These are phyloP conservation scores for Lecanoromycetidae sp. DNA, from an alignment of 2,329 filamentous ascomycete species.

Conservation along the genomic window DNA sequence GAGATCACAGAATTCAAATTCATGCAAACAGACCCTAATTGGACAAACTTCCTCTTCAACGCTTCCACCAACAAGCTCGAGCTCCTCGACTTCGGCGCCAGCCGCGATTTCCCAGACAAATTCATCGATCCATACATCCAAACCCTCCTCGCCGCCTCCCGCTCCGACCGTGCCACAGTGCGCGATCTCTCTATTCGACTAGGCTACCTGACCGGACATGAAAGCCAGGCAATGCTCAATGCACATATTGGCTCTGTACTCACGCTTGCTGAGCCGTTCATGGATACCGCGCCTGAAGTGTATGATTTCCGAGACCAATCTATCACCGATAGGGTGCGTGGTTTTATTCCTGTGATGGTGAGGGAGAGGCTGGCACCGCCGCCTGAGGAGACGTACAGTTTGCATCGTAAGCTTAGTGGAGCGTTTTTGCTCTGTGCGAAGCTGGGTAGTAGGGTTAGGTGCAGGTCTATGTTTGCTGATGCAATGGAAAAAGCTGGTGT, in stretches of 20 bases:
- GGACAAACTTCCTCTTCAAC: conserved; percentile 98
- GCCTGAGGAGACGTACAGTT: conserved; percentile 91
- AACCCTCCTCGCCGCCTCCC: conserved; percentile 68
- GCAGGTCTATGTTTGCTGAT: conserved; percentile 59
- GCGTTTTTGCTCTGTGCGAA: conserved; percentile 86
- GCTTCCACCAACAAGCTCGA: conserved; percentile 59
- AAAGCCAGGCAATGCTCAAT: conserved; percentile 73
- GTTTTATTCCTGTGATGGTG: conserved; percentile 85
- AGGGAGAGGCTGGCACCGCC: conserved; percentile 77
- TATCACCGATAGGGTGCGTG: conserved; percentile 84
- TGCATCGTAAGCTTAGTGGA: conserved; percentile 90
- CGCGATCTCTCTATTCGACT: conserved; percentile 59
- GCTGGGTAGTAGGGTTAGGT: conserved; percentile 69
- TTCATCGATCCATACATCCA: conserved; percentile 73
- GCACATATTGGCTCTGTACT: conserved; percentile 81
- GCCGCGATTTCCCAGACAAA: conserved; percentile 64
- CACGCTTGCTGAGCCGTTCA: conserved; percentile 86
- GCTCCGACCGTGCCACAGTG: conserved; percentile 52
- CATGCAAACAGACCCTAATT: conserved; percentile 99
- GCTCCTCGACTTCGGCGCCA: conserved; percentile 90
- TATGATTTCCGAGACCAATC: conserved; percentile 94
- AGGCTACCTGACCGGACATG: conserved; percentile 85
- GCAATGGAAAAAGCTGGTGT: conserved; percentile 14
- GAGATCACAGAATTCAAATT: conserved; percentile 92
- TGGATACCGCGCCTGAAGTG: conserved; percentile 58